Evolutionary conservation across 2,329 filamentous ascomycete species (phyloP).

Genomic region (Escovopsis sp.): DNA sequence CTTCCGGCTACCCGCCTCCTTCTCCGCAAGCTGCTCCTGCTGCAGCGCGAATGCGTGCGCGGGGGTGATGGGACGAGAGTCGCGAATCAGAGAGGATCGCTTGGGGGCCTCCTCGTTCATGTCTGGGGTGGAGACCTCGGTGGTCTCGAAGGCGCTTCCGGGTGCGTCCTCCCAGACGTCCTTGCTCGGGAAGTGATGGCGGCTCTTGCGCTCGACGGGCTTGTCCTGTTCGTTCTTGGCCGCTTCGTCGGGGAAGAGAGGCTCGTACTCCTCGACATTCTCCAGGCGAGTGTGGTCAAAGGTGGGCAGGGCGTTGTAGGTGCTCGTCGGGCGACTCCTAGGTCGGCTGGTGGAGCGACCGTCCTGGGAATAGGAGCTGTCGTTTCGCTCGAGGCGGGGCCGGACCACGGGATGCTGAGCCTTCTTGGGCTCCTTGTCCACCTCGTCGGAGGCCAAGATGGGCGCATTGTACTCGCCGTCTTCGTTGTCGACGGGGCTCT

Average conservation of each 20-base stretch:
- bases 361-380: conserved; percentile 41
- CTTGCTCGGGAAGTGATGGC: conserved; percentile 74
- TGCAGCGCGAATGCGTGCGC: conserved; percentile 51
- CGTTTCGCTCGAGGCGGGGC: conserved; percentile 51
- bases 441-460: conserved; percentile 79
- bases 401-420: conserved; percentile 68
- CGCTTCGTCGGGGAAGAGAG: conserved; percentile 72
- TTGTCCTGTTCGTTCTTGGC: conserved; percentile 20
- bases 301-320: conserved; percentile 40
- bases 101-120: conserved; percentile 13
- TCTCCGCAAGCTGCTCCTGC: conserved; percentile 50
- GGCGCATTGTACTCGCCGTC: conserved; percentile 55
- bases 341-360: conserved; percentile 42
- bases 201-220: conserved; percentile 34
- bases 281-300: conserved; percentile 58
- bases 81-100: conserved; percentile 14
- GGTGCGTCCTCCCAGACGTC: conserved; percentile 97
- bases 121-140: conserved; percentile 71
- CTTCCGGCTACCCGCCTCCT: conserved; percentile 24
- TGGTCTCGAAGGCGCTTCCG: conserved; percentile 61
- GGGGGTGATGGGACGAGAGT: conserved; percentile 35
- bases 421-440: conserved; percentile 57
- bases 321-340: conserved; percentile 29
- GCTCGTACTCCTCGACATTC: conserved; percentile 88
- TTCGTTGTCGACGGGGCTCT: conserved; percentile 35